Conservation (phyloP, 2,329 filamentous ascomycete genomes). For the Thermothelomyces thermophilus region DNA sequence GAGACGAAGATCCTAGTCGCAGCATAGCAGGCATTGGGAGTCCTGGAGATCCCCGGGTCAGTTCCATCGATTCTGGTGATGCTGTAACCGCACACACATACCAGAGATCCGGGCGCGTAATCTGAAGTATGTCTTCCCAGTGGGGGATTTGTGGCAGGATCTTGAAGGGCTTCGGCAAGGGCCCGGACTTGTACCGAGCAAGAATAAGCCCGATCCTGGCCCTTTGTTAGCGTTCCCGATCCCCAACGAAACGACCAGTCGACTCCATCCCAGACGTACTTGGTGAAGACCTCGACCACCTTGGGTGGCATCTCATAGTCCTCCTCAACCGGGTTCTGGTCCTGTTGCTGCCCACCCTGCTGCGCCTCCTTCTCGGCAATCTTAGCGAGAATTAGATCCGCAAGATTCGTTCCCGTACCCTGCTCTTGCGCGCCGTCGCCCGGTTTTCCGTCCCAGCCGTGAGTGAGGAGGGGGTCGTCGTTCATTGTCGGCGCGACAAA, state of each 20-base stretch:
- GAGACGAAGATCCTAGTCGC: constrained; percentile 91
- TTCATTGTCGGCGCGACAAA: constrained; percentile 71
- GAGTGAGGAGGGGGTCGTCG: constrained; percentile 64
- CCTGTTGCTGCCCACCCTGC: constrained; percentile 16
- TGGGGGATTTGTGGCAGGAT: constrained; percentile 86
- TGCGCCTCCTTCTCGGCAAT: constrained; percentile 82
- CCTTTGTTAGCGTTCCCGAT: constrained; percentile 18
- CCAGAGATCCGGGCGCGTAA: constrained; percentile 23
- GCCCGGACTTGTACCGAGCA: constrained; percentile 91
- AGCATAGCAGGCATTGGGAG: constrained; percentile 67
- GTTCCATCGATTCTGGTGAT: neutral
- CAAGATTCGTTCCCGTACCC: constrained; percentile 66
- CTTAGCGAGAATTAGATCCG: constrained; percentile 88
- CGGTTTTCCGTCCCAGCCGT: constrained; percentile 47
- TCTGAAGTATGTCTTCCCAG: constrained; percentile 58
- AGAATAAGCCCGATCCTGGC: constrained; percentile 75
- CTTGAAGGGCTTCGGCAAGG: constrained; percentile 95
- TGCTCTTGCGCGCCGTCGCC: constrained; percentile 36
- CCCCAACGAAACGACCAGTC: constrained; percentile 12
- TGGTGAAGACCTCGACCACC: constrained; percentile 88
- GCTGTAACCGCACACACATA: neutral
- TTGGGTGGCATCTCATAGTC: constrained; percentile 83
- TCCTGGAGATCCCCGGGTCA: constrained; percentile 34
- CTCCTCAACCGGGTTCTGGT: constrained; percentile 53
- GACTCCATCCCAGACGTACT: constrained; percentile 44